These are phyloP conservation scores for Eleusine indica DNA, from an alignment of 176 grass and related monocot genomes.

Conservation along the genomic window DNA sequence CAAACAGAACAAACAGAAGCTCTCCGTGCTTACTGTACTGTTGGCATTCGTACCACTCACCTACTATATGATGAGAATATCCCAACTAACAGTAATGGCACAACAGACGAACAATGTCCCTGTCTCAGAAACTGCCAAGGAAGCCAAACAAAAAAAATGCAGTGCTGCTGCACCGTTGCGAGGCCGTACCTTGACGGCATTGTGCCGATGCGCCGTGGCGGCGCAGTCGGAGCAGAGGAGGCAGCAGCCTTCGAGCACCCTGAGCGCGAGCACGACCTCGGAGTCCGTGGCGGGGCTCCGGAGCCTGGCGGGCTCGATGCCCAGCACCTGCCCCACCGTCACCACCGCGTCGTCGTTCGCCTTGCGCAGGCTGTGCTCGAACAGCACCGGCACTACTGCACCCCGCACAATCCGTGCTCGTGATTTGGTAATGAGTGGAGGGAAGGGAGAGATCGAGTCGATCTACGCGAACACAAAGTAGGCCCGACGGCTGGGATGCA, in stretches of 20 bases:
- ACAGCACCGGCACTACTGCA: constrained; percentile 62
- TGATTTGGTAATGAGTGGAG: neutral
- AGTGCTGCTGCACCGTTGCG: neutral
- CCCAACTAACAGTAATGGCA: constrained; percentile 4
- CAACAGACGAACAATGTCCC: neutral
- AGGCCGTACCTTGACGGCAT: constrained; percentile 59
- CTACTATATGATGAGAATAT: constrained; percentile 7
- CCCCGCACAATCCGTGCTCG: neutral
- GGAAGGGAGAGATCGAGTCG: too few species aligned
- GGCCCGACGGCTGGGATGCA: neutral
- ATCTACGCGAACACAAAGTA: neutral
- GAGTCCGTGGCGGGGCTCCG: constrained; percentile 56
- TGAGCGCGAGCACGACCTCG: constrained; percentile 57
- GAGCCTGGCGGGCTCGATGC: constrained; percentile 47
- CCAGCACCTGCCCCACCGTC: constrained; percentile 49
- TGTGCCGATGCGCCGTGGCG: constrained; percentile 48
- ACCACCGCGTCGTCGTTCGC: constrained; percentile 24
- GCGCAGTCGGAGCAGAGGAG: constrained; percentile 56
- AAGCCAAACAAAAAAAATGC: neutral
- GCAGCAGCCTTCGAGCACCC: constrained; percentile 65
- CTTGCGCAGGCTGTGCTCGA: constrained; percentile 60
- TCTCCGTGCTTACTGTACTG: neutral
- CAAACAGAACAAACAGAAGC: neutral
- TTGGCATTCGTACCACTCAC: neutral
- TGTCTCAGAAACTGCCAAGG: neutral